Conservation (phyloP, 495 filamentous ascomycete species). For the Saxispiralis lemnorum region DNA sequence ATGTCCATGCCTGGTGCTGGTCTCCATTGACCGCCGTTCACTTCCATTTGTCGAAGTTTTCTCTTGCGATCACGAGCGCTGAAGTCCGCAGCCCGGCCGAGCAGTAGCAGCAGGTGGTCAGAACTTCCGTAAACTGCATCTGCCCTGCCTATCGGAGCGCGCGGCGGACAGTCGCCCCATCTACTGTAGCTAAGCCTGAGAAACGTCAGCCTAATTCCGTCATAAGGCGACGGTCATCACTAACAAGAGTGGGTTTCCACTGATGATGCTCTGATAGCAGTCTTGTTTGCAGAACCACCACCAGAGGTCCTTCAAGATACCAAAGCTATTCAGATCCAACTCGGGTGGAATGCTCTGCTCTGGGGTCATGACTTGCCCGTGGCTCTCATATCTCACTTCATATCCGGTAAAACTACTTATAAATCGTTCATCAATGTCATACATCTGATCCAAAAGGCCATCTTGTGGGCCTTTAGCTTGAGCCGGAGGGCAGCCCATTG, state of each 20-base stretch:
- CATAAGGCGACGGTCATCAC: constrained; percentile 21
- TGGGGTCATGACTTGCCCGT: constrained; percentile 13
- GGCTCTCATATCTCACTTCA: constrained; percentile 22
- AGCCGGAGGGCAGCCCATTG: constrained; percentile 4
- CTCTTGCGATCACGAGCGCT: constrained; percentile 57
- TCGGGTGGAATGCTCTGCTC: constrained; percentile 5
- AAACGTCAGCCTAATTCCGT: not conserved
- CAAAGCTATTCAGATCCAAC: constrained; percentile 35
- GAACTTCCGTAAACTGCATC: constrained; percentile 74
- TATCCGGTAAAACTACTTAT: constrained; percentile 21
- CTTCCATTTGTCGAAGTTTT: constrained; percentile 46
- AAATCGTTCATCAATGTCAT: constrained; percentile 21
- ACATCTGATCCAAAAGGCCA: constrained; percentile 13
- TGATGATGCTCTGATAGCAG: constrained; percentile 73
- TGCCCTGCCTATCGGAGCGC: constrained; percentile 57
- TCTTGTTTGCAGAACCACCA: constrained; percentile 98
- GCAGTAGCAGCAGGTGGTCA: constrained; percentile 67
- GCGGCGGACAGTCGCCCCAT: constrained; percentile 72
- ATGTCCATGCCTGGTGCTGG: constrained; percentile 33
- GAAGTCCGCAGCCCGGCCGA: constrained; percentile 72
- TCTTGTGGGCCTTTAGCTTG: constrained; percentile 1
- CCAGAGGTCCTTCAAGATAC: constrained; percentile 70
- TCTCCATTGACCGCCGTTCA: constrained; percentile 39
- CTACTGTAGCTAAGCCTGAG: constrained; percentile 56
- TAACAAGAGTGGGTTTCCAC: constrained; percentile 70